These are phyloP conservation scores for Microdochium nivale DNA, from an alignment of 2,329 filamentous ascomycete species.

Conservation along the genomic window DNA sequence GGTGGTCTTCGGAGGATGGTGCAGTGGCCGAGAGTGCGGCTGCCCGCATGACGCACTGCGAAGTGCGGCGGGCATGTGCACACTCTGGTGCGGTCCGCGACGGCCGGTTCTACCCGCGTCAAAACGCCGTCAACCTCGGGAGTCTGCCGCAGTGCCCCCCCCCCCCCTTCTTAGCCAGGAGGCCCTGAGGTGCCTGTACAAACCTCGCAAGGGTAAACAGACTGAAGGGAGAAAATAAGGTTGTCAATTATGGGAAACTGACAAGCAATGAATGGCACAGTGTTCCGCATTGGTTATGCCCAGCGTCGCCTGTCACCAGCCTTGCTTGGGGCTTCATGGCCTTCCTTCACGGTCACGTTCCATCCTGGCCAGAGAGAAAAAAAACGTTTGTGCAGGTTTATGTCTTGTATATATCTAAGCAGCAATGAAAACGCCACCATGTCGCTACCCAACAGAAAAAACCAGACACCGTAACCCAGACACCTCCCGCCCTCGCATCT, in stretches of 20 bases:
- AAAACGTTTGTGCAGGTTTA: neutral
- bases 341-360: neutral
- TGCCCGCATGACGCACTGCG: neutral
- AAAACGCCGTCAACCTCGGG: neutral
- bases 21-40: neutral
- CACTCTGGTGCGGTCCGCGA: constrained; percentile 17
- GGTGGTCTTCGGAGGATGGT: neutral
- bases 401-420: neutral
- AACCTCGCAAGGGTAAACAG: too few species aligned
- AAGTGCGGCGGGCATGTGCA: neutral
- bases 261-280: too few species aligned
- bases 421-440: neutral
- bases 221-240: too few species aligned
- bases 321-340: too few species aligned
- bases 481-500: constrained; percentile 4
- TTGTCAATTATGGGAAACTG: too few species aligned
- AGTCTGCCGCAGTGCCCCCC: neutral
- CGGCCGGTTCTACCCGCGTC: constrained; percentile 29
- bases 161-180: neutral
- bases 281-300: too few species aligned
- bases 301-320: too few species aligned
- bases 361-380: neutral
- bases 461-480: neutral
- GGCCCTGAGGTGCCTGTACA: neutral
- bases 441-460: neutral